Conservation (phyloP, 1,139 yeast genomes). For the Saccharomyces hybrid region DNA sequence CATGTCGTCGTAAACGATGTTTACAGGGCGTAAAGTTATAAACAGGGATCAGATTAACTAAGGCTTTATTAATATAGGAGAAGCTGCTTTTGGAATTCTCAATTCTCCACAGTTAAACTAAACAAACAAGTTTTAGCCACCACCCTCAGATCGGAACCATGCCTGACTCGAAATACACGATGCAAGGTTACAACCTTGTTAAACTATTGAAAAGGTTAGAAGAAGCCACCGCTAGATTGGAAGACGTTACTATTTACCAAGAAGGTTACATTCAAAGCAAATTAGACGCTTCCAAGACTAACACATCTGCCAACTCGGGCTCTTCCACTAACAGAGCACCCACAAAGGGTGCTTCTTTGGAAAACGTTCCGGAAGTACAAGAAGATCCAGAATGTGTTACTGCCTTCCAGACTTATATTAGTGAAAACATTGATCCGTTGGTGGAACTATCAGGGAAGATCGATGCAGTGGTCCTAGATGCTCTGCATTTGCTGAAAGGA, state of each 20-base stretch:
- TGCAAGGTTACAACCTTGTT: conserved; percentile 74
- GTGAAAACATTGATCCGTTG: conserved; percentile 52
- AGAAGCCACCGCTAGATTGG: conserved; percentile 88
- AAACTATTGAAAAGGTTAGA: conserved; percentile 79
- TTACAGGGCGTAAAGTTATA: background rate
- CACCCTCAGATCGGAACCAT: conserved; percentile 7
- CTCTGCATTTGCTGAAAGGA: conserved; percentile 45
- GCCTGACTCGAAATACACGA: conserved; percentile 52
- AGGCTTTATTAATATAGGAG: background rate
- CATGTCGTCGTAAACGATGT: background rate
- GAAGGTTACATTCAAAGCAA: conserved; percentile 39
- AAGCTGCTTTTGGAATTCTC: background rate
- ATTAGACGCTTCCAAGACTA: conserved; percentile 10
- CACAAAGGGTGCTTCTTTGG: conserved; percentile 19
- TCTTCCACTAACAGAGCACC: conserved; percentile 13
- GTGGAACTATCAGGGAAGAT: conserved; percentile 49
- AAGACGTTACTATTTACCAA: conserved; percentile 77
- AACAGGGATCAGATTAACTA: background rate
- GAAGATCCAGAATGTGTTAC: conserved; percentile 38
- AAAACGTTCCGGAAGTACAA: conserved; percentile 24
- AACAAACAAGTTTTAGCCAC: background rate
- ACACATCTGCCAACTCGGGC: conserved; percentile 10
- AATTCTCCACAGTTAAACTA: background rate
- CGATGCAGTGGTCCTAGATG: conserved; percentile 57
- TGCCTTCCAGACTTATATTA: conserved; percentile 50